Base-by-base conservation (phyloP, 2,329 filamentous ascomycete species). In the Paramyrothecium sp. region DNA sequence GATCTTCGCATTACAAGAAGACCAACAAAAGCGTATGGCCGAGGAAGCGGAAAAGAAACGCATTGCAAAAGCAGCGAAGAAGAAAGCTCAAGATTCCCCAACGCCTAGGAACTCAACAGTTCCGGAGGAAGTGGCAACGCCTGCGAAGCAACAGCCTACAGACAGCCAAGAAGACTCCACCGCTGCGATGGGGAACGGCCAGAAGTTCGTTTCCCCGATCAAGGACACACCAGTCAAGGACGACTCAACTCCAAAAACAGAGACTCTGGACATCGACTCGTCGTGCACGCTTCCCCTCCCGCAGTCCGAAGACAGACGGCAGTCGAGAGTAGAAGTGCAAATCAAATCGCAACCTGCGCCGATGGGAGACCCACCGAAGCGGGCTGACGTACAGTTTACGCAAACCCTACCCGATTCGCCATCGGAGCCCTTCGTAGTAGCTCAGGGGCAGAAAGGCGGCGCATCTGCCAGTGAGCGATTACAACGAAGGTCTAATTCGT, bases 1-100 rank as follows among this genome's bases (percentile, higher is more conserved):
- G 44, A 79, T 97, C 1, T 81, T 91, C 53, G 60, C 74, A 1
- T 77, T 94, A 19, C 84, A 91, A 56, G 68, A 76, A 8, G 76
- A 85, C 61, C 88, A 89, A 63, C 78, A 81, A 49, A 67, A 71
- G 17, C 70, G 72, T 11, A 68, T 75, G 53, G 70, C 77, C 44
- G 67, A 70, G 17, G 73, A 75, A 33, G 76, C 70, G 53, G 72
- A 73, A 38, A 66, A 70, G 57, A 72, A 70, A 58, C 65, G 65
- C 21, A 62, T 65, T 44, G 65, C 63, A 19, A 72, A 69, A 53
- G 60, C 58, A 3, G 70, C 70, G 47, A 68, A 64, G 21, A 68
- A 67, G 55, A 61, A 55, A 30, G 49, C 57, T 3, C 38, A 44
- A 16, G 13, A 44, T 12, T 44, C 38, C 38, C 38, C 13, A 16